Evolutionary conservation across 495 filamentous ascomycete genomes (phyloP).

Genomic region (Saxophila tyrrhenica): DNA sequence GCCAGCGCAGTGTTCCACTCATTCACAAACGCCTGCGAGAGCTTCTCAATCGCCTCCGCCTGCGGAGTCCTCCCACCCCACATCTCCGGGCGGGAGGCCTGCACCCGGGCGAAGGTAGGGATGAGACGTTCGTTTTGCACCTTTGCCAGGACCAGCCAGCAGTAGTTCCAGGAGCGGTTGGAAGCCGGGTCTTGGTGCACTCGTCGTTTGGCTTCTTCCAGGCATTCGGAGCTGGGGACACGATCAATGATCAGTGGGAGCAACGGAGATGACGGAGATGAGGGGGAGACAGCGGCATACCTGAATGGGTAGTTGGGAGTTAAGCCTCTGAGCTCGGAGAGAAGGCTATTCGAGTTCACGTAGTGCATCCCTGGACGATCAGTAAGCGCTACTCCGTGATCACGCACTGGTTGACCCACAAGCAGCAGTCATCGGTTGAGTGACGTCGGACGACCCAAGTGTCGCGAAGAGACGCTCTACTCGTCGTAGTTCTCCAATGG

Average conservation of each 20-base stretch:
- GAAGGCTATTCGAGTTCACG: slow-evolving; percentile 59
- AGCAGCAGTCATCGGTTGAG: slow-evolving; percentile 55
- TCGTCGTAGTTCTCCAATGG: slow-evolving; percentile 60
- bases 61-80: slow-evolving; percentile 54
- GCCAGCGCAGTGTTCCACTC: slow-evolving; percentile 59
- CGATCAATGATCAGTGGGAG: neutral
- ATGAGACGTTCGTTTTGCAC: slow-evolving; percentile 55
- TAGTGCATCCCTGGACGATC: slow-evolving; percentile 44
- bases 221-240: slow-evolving; percentile 43
- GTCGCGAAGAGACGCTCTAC: slow-evolving; percentile 55
- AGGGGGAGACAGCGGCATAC: slow-evolving; percentile 11
- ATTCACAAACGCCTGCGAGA: slow-evolving; percentile 49
- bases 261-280: too few species aligned
- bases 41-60: slow-evolving; percentile 42
- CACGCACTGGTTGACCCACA: slow-evolving; percentile 31
- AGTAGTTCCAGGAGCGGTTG: slow-evolving; percentile 65
- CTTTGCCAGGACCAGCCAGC: slow-evolving; percentile 61
- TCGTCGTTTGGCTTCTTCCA: slow-evolving; percentile 54
- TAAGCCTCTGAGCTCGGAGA: slow-evolving; percentile 59
- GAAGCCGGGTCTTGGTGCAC: slow-evolving; percentile 55
- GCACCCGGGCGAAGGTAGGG: slow-evolving; percentile 44
- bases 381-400: slow-evolving; percentile 6
- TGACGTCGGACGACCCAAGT: slow-evolving; percentile 44
- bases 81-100: slow-evolving; percentile 57
- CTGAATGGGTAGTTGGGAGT: slow-evolving; percentile 60